Evolutionary conservation across 108 stramenopile species (phyloP).

Genomic region (Fragilariopsis cylindrus): DNA sequence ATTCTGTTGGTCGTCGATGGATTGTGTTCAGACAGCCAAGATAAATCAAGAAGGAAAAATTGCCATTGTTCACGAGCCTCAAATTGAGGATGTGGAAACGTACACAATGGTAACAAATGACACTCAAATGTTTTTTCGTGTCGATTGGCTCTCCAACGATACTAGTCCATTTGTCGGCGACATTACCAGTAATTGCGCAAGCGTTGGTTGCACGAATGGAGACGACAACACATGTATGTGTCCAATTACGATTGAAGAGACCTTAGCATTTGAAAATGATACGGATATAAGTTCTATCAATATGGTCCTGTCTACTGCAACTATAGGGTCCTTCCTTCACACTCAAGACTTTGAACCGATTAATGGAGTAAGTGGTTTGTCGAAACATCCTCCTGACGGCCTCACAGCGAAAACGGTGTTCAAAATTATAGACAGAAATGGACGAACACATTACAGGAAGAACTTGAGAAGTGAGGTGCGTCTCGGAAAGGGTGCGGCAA

Average conservation of each 20-base stretch:
- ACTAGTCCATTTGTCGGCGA: not conserved
- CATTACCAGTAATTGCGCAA: not conserved
- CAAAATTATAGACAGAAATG: conserved; percentile 44
- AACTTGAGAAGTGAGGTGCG: conserved; percentile 31
- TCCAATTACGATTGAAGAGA: conserved; percentile 39
- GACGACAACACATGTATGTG: conserved; percentile 44
- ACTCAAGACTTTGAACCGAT: conserved; percentile 1
- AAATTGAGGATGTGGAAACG: conserved; percentile 11
- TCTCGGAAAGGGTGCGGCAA: not conserved
- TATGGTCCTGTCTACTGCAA: conserved; percentile 23
- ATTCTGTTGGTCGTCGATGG: conserved; percentile 45
- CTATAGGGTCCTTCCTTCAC: not conserved
- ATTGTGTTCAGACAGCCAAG: conserved; percentile 53
- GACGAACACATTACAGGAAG: conserved; percentile 42
- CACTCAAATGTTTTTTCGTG: conserved; percentile 41
- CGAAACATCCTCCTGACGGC: conserved; percentile 26
- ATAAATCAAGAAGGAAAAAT: conserved; percentile 58
- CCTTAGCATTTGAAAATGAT: conserved; percentile 33
- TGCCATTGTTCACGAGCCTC: conserved; percentile 54
- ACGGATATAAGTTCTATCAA: conserved; percentile 6
- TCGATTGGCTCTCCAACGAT: conserved; percentile 18
- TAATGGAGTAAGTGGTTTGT: conserved; percentile 11
- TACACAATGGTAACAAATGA: conserved; percentile 10
- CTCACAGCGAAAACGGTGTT: conserved; percentile 52
- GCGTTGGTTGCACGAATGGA: not conserved